phyloP scores from a whole-genome alignment of 805 yeast species.

The Cyberlindnera misumaiensis region DNA sequence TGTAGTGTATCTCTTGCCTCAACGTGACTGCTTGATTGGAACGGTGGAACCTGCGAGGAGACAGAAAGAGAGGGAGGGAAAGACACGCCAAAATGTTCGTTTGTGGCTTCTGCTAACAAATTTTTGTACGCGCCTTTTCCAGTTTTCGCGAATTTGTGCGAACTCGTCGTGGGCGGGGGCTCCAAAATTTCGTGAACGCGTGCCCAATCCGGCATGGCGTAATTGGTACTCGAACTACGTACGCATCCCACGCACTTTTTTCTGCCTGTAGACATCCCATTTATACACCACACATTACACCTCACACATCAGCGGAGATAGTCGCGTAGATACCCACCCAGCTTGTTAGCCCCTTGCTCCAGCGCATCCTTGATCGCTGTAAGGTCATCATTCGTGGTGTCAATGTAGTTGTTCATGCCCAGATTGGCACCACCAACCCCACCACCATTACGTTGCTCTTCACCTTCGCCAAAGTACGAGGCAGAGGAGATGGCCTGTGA shows the following conservation, averaged over 20 bases:
- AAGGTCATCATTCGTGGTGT: conserved; percentile 82
- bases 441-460: conserved; percentile 34
- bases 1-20: background rate
- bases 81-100: background rate
- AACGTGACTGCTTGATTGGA: too few relatives aligned
- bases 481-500: conserved; percentile 90
- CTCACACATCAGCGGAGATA: conserved; percentile 54
- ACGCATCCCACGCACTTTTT: too few relatives aligned
- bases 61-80: background rate
- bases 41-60: too few relatives aligned
- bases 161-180: too few relatives aligned
- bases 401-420: conserved; percentile 52
- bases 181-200: too few relatives aligned
- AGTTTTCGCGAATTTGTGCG: too few relatives aligned
- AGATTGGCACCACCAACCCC: background rate
- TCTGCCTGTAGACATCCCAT: too few relatives aligned
- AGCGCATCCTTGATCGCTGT: conserved; percentile 84
- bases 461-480: conserved; percentile 85
- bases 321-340: conserved; percentile 82
- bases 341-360: conserved; percentile 88
- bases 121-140: too few relatives aligned
- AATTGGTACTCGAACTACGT: too few relatives aligned
- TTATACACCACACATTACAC: too few relatives aligned
- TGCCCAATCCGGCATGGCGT: too few relatives aligned
- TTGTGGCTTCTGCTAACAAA: too few relatives aligned